Base-by-base conservation (phyloP, 1,284 basidiomycete genomes). In the Sanguinoderma infundibulare region DNA sequence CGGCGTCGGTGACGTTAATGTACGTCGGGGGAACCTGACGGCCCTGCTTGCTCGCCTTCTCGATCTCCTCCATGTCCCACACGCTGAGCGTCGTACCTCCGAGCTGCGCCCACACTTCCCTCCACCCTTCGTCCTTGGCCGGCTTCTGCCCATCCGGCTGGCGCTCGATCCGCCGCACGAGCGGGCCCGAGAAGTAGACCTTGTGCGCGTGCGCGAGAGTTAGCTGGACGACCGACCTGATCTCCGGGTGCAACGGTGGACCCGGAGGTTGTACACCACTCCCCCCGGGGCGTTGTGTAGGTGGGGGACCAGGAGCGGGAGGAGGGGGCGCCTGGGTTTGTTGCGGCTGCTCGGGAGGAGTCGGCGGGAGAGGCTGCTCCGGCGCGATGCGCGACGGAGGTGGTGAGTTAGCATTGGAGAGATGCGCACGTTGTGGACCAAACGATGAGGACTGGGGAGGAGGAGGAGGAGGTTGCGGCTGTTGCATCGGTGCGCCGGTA, bases 21-120 rank as follows among this genome's bases (percentile, higher is more conserved):
- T 95, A 96, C 6, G 87, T 82, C 12, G 94, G 94, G 5, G 94
- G 94, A 5, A 94, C 92, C 77, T 96, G 92, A 64, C 78, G 86
- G 9, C 93, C 94, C 67, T 87, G 80, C 69, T 84, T 86, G 67
- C 87, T 94, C 5, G 94, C 94, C 74, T 91, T 87, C 64, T 92
- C 86, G 60, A 96, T 89, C 66, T 90, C 85, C 69, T 85, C 84
- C 87, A 95, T 95, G 73, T 93, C 91, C 94, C 94, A 96, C 44
- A 94, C 81, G 69, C 94, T 96, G 58, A 98, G 83, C 8, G 94
- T 96, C 8, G 95, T 98, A 5, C 96, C 96, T 46, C 92, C 92
- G 30, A 98, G 82, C 77, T 98, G 96, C 1, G 92, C 92, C 95
- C 95, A 97, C 9, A 97, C 90, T n/a, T 94, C 86, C 8, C 84